phyloP scores from a whole-genome alignment of 768 basidiomycete genomes.

The Cytidiella melzeri region DNA sequence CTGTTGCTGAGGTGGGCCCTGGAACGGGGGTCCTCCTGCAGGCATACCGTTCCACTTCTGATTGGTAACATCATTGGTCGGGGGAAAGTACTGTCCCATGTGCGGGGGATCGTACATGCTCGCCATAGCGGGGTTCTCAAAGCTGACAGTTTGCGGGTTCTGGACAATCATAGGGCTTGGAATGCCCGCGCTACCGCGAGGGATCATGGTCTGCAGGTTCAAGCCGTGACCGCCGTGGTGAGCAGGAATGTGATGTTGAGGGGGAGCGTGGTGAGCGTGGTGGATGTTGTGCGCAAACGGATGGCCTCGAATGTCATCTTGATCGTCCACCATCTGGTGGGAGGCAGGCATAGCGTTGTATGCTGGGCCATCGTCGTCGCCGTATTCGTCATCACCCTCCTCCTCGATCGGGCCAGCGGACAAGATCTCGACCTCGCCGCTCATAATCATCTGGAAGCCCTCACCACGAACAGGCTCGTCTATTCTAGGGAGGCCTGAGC shows the following conservation, averaged over 20 bases:
- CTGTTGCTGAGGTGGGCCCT: background rate
- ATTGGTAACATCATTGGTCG: background rate
- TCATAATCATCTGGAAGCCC: slow-evolving; percentile 64
- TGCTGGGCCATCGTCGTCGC: slow-evolving; percentile 36
- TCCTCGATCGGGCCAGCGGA: slow-evolving; percentile 40
- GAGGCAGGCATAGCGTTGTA: slow-evolving; percentile 18
- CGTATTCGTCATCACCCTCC: slow-evolving; percentile 47
- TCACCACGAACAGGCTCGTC: slow-evolving; percentile 72
- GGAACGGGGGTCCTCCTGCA: slow-evolving; percentile 12
- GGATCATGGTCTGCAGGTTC: slow-evolving; percentile 30
- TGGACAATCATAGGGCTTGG: slow-evolving; percentile 42
- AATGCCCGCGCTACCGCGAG: slow-evolving; percentile 18
- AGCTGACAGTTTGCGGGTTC: slow-evolving; percentile 36
- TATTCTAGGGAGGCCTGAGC: slow-evolving; percentile 60
- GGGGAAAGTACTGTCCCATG: slow-evolving; percentile 23
- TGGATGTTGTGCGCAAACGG: background rate
- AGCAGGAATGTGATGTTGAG: slow-evolving; percentile 31
- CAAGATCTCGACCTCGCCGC: slow-evolving; percentile 66
- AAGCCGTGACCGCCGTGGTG: slow-evolving; percentile 9
- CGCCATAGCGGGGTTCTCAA: slow-evolving; percentile 48
- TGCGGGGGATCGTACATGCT: slow-evolving; percentile 36
- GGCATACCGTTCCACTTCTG: slow-evolving; percentile 2
- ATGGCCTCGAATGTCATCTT: slow-evolving; percentile 15
- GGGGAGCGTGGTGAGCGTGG: slow-evolving; percentile 27
- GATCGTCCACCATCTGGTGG: slow-evolving; percentile 13